A percentile compares a stretch with the other conserved stretches of the same genome.
These are phyloP conservation scores for Schizopora paradoxa DNA, from an alignment of 1,284 basidiomycete species.

Conservation along the genomic window DNA sequence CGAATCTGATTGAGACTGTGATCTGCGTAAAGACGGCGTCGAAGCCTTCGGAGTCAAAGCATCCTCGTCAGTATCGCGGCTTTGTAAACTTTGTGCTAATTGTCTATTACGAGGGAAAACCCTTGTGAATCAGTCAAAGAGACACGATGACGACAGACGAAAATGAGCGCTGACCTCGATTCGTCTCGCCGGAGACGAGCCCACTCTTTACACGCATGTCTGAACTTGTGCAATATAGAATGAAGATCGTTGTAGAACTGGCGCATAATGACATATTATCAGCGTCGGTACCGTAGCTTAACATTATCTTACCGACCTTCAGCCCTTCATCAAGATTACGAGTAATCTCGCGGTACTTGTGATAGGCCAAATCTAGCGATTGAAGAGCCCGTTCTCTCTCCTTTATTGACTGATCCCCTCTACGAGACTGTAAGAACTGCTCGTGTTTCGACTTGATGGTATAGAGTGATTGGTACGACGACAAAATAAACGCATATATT, in stretches of 20 bases:
- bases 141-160: neutral
- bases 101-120: slow-evolving; percentile 17
- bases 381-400: slow-evolving; percentile 83
- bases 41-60: slow-evolving; percentile 9
- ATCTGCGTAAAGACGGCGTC: slow-evolving; percentile 1
- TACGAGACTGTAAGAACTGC: slow-evolving; percentile 74
- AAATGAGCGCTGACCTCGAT: slow-evolving; percentile 18
- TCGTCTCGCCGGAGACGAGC: slow-evolving; percentile 64
- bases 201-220: slow-evolving; percentile 73
- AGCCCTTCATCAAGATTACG: slow-evolving; percentile 87
- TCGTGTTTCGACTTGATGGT: slow-evolving; percentile 62
- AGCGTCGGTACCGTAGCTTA: neutral
- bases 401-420: slow-evolving; percentile 73
- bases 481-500: neutral
- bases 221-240: slow-evolving; percentile 66
- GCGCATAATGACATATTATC: neutral
- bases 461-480: neutral
- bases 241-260: slow-evolving; percentile 85
- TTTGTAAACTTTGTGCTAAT: slow-evolving; percentile 12
- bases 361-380: slow-evolving; percentile 83
- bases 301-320: slow-evolving; percentile 43
- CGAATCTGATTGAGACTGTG: slow-evolving; percentile 11
- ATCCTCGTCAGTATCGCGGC: slow-evolving; percentile 13
- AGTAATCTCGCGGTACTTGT: slow-evolving; percentile 83
- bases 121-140: neutral